Base-by-base conservation (phyloP, 1,139 yeast species). In the Debaryomyces robertsiae region DNA sequence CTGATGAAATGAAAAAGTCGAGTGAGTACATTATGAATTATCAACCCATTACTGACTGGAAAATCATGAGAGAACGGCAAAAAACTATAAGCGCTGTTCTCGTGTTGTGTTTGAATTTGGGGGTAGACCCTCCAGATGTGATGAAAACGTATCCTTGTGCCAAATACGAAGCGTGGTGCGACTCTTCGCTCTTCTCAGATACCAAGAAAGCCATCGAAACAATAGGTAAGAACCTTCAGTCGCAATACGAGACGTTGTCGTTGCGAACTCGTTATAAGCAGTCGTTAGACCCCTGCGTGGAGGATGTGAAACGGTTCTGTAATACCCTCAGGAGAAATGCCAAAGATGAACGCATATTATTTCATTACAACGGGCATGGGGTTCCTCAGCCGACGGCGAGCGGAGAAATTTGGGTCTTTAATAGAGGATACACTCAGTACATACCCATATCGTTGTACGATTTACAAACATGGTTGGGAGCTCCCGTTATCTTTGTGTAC, bases 401-500 rank as follows among this genome's bases (percentile, higher is more conserved):
- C 40, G 99, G 99, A n/a, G 99, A 93, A 58, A 89, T 93, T 16
- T 93, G 99, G 99, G 98, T 94, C 11, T 93, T 93, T 66, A 93
- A 93, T 61, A 72, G 97, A 52, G 96, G 96, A 1, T 94, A 91
- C 60, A 93, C 98, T 1, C 98, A 93, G 64, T 93, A 93, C 59
- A 93, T 93, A 46, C 99, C 99, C 1, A 94, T 93, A 2, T 87
- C 96, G 4, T 67, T 93, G 16, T 90, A 88, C 58, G 98, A 94
- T 56, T 69, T 93, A 40, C 98, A 93, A 57, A 84, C 95, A 1
- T 93, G 98, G 98, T 70, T 93, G 11, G 98, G 98, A 7, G 97
- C 98, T 1, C 98, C 99, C 0, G 94, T 95, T 41, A 85, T 93
- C 25, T 91, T 87, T 63, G 96, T 91, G 33, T 90, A 86, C 61